A percentile compares a stretch with the other conserved stretches of the same genome.
These are phyloP conservation scores for Beta lomatogona DNA, from an alignment of 179 eudicot species.

Conservation along the genomic window DNA sequence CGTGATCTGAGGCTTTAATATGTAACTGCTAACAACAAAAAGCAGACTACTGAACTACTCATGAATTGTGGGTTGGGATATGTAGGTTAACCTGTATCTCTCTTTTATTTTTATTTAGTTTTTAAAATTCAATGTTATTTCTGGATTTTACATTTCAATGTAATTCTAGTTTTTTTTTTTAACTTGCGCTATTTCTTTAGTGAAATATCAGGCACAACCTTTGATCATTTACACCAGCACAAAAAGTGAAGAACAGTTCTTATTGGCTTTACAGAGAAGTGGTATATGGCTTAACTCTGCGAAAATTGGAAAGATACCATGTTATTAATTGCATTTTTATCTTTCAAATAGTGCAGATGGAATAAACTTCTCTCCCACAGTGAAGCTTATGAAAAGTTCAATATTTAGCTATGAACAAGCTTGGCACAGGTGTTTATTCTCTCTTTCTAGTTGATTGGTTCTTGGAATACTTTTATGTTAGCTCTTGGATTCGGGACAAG, in stretches of 20 bases:
- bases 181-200: slow-evolving; percentile 36
- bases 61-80: background rate
- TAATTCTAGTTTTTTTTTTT: slow-evolving; percentile 7
- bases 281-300: slow-evolving; percentile 45
- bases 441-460: slow-evolving; percentile 10
- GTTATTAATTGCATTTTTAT: slow-evolving; percentile 20
- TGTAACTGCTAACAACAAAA: too few species aligned
- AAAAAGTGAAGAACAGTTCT: slow-evolving; percentile 74
- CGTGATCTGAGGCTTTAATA: too few species aligned
- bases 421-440: slow-evolving; percentile 81
- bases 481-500: background rate
- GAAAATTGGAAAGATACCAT: slow-evolving; percentile 17
- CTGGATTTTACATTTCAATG: background rate
- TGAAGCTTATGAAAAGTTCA: slow-evolving; percentile 93
- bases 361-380: slow-evolving; percentile 51
- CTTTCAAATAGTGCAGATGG: slow-evolving; percentile 59
- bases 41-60: background rate
- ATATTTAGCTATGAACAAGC: slow-evolving; percentile 96
- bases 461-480: slow-evolving; percentile 1
- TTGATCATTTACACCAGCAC: slow-evolving; percentile 88
- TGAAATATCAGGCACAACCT: slow-evolving; percentile 91
- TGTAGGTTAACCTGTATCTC: background rate
- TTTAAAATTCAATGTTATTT: background rate
- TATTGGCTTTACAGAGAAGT: slow-evolving; percentile 78
- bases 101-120: background rate